Evolutionary conservation across 768 basidiomycete species (phyloP).

Genomic region (Boletellus sp.): DNA sequence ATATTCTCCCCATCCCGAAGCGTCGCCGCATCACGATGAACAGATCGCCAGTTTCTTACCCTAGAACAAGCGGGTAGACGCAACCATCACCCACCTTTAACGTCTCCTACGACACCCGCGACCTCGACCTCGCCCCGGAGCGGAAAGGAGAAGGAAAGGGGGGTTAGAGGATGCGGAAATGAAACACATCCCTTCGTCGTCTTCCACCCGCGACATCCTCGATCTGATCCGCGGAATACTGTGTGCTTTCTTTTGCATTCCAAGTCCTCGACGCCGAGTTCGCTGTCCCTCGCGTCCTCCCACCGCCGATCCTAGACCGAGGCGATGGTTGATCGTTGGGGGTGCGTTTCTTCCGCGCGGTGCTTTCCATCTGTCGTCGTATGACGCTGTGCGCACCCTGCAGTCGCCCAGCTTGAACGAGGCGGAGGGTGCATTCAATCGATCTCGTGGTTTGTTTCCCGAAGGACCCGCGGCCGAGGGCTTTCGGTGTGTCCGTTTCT

Average conservation of each 20-base stretch:
- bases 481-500: too few relatives aligned
- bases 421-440: too few relatives aligned
- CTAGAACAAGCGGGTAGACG: not conserved
- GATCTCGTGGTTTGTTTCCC: too few relatives aligned
- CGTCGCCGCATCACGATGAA: not conserved
- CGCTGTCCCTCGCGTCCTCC: conserved; percentile 58
- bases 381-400: too few relatives aligned
- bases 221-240: not conserved
- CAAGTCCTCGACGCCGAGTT: conserved; percentile 92
- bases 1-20: conserved; percentile 26
- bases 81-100: not conserved
- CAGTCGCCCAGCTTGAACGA: too few relatives aligned
- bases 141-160: not conserved
- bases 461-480: too few relatives aligned
- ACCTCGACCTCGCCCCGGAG: not conserved
- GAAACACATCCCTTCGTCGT: not conserved
- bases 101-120: not conserved
- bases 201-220: not conserved
- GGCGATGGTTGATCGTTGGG: too few relatives aligned
- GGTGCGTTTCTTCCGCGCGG: too few relatives aligned
- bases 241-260: not conserved
- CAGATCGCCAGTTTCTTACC: not conserved
- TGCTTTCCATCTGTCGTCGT: too few relatives aligned
- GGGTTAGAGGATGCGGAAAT: conserved; percentile 5
- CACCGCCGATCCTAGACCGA: too few relatives aligned